Evolutionary conservation across 345 rosid species (phyloP).

Genomic region (Eucalyptus pauciflora): DNA sequence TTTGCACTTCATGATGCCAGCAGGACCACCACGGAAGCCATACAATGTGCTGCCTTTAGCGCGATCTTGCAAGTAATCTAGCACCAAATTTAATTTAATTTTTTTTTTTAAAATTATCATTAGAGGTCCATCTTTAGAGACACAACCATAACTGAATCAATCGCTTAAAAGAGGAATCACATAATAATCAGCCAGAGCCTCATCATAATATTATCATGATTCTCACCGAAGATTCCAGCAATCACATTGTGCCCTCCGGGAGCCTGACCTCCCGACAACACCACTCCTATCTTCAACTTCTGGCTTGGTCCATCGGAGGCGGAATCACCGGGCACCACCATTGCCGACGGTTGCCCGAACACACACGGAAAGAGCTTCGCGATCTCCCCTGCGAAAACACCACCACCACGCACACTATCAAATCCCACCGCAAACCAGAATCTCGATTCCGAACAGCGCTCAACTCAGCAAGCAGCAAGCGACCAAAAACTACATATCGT

Average conservation of each 20-base stretch:
- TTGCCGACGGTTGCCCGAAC: constrained; percentile 80
- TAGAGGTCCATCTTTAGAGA: neutral
- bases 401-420: neutral
- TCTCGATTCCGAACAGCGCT: neutral
- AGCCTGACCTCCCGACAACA: constrained; percentile 96
- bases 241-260: constrained; percentile 99
- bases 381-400: constrained; percentile 50
- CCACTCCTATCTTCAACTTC: constrained; percentile 86
- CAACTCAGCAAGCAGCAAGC: neutral
- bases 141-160: neutral
- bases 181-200: neutral
- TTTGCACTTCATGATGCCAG: constrained; percentile 94
- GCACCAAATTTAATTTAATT: neutral
- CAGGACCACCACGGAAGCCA: constrained; percentile 96
- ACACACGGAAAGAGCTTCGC: constrained; percentile 81
- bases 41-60: constrained; percentile 67
- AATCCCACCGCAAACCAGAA: neutral
- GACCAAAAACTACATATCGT: neutral
- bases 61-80: constrained; percentile 80
- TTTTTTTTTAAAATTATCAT: neutral
- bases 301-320: constrained; percentile 15
- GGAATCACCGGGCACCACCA: constrained; percentile 34
- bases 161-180: neutral
- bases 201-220: neutral
- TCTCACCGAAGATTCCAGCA: constrained; percentile 77